Evolutionary conservation across 164 flowering plant species (phyloP), one percentile per base, ranked within the genome.

Genomic region (Dillenia turbinata): DNA sequence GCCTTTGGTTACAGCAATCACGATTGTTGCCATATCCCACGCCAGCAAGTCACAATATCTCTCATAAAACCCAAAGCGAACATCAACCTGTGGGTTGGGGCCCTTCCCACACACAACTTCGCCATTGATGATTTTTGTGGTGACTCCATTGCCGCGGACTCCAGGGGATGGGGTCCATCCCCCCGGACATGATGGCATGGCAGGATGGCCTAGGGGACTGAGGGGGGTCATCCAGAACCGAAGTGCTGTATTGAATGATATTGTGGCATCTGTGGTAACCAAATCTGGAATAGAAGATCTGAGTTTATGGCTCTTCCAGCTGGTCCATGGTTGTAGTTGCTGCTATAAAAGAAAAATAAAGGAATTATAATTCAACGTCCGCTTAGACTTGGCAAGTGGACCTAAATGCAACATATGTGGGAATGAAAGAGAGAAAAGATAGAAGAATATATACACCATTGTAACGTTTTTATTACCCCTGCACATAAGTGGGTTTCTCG

Each of bases 151-250:
- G 33, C 76, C 72, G 2, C 59, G 54, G 9, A 60, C 66, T 26
- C 69, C 61, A 1, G 33, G 33, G 0, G 75, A 58, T 4, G 76
- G 69, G 19, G 40, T 69, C 72, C 76, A 72, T 22, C 44, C 2
- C 24, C n/a, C 70, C 67, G 45, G 62, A 61, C 55, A 67, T 54
- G 44, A 71, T 61, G 22, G 51, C 50, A 44, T 71, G 75, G 59
- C 67, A n/a, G 12, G 71, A 71, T 12, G 71, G 68, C 61, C 67
- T 71, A 17, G 57, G 51, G 1, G 54, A 40, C 17, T 67, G 75
- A 13, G n/a, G n/a, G 68, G 53, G 0, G 71, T 67, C 75, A 72
- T 72, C 75, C 75, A 72, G 64, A 52, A 72, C 75, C 75, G 67
- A 13, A 67, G 13, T 11, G 75, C 71, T 10, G 65, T 67, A 57